Conservation (phyloP, 1,139 yeast genomes). For the Kodamaea sp. region DNA sequence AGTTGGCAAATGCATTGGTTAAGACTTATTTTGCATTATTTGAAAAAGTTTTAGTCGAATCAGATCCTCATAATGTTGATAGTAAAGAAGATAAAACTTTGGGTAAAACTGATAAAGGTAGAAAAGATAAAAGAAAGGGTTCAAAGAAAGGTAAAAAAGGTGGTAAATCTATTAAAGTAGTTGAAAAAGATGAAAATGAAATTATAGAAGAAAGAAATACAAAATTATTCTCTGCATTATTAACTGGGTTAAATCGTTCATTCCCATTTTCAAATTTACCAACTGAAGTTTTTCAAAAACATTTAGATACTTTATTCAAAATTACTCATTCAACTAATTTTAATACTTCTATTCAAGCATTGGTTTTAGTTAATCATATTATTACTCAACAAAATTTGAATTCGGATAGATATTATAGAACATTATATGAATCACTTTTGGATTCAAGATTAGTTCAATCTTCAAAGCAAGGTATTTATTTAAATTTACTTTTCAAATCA, state of each 20-base stretch:
- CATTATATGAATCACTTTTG: conserved; percentile 83
- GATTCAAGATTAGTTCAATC: conserved; percentile 81
- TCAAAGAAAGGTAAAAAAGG: conserved; percentile 64
- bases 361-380: conserved; percentile 79
- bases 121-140: conserved; percentile 51
- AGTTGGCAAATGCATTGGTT: conserved; percentile 75
- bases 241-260: conserved; percentile 95
- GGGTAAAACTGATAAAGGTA: conserved; percentile 45
- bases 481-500: conserved; percentile 81
- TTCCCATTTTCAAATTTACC: conserved; percentile 88
- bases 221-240: conserved; percentile 81
- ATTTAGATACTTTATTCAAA: conserved; percentile 78
- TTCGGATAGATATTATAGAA: conserved; percentile 77
- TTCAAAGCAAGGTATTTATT: conserved; percentile 84
- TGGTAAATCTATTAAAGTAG: conserved; percentile 69
- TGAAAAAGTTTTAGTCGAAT: conserved; percentile 73
- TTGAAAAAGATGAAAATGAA: conserved; percentile 64
- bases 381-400: conserved; percentile 52
- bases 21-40: conserved; percentile 84
- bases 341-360: conserved; percentile 91
- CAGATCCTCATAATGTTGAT: conserved; percentile 44
- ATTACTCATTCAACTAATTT: conserved; percentile 94
- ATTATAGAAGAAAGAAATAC: conserved; percentile 80
- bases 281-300: conserved; percentile 66
- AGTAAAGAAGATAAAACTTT: conserved; percentile 38